Conservation (phyloP, 768 basidiomycete species). For the Pulveroboletus sp. region DNA sequence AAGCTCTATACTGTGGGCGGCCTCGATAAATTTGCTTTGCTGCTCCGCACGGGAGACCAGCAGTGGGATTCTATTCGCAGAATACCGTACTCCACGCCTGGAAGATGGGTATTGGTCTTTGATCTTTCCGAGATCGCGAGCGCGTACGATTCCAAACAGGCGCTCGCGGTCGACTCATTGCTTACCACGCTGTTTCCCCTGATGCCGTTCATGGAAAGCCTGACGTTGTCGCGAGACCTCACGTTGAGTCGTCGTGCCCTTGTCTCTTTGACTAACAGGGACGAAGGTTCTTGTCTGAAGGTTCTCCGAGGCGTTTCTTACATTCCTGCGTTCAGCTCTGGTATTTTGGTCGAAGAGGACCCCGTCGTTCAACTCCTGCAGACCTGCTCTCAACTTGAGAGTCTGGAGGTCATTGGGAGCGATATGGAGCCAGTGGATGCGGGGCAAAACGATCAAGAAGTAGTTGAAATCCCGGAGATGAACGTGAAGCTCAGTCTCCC, state of each 20-base stretch:
- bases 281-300: conserved; percentile 47
- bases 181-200: conserved; percentile 64
- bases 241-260: conserved; percentile 59
- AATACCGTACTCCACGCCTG: conserved; percentile 83
- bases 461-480: conserved; percentile 20
- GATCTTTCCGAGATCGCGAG: conserved; percentile 59
- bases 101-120: conserved; percentile 77
- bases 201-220: conserved; percentile 54
- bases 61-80: conserved; percentile 87
- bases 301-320: conserved; percentile 56
- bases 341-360: conserved; percentile 39
- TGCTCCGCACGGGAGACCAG: conserved; percentile 59
- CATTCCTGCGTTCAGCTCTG: conserved; percentile 30
- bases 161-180: conserved; percentile 56
- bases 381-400: conserved; percentile 53
- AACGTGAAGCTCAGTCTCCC: conserved; percentile 48
- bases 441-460: conserved; percentile 29
- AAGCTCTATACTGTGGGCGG: conserved; percentile 39
- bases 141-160: conserved; percentile 40
- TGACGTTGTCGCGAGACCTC: conserved; percentile 55
- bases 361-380: conserved; percentile 56
- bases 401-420: conserved; percentile 58
- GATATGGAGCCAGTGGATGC: conserved; percentile 54
- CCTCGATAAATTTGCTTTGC: conserved; percentile 56
- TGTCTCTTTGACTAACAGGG: conserved; percentile 47